A percentile compares a stretch with the other conserved stretches of the same genome.
Conservation (phyloP, 345 rosid genomes). For the Balakata baccata region DNA sequence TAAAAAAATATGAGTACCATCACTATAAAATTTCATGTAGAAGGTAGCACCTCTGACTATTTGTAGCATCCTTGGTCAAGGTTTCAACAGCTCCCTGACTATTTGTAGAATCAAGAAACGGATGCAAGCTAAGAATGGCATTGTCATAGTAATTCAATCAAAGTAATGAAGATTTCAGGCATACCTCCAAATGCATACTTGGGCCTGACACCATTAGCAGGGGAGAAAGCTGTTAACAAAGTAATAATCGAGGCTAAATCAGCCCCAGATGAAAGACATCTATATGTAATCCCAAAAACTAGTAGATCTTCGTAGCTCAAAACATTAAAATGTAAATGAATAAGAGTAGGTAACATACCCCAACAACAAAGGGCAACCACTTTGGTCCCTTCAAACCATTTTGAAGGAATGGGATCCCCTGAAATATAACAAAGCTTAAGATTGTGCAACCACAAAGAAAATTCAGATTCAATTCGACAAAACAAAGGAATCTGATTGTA, state of each 20-base stretch:
- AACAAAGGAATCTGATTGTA: conserved; percentile 18
- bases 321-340: not conserved
- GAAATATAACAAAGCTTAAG: conserved; percentile 21
- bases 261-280: not conserved
- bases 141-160: not conserved
- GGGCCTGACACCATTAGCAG: conserved; percentile 68
- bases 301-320: not conserved
- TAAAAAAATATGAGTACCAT: too few relatives aligned
- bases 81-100: not conserved
- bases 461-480: not conserved
- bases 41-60: too few relatives aligned
- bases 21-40: too few relatives aligned
- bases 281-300: not conserved
- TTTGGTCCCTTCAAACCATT: conserved; percentile 76
- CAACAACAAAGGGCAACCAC: conserved; percentile 74
- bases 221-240: conserved; percentile 64
- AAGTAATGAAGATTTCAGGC: not conserved
- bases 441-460: not conserved
- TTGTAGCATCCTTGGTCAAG: not conserved
- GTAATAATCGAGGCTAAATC: not conserved
- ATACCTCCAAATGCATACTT: conserved; percentile 88
- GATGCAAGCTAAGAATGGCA: not conserved
- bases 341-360: conserved; percentile 39
- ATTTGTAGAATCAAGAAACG: not conserved
- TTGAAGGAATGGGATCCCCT: conserved; percentile 77